Conservation (phyloP, 2,329 filamentous ascomycete genomes). For the Aspergillus japonicus region DNA sequence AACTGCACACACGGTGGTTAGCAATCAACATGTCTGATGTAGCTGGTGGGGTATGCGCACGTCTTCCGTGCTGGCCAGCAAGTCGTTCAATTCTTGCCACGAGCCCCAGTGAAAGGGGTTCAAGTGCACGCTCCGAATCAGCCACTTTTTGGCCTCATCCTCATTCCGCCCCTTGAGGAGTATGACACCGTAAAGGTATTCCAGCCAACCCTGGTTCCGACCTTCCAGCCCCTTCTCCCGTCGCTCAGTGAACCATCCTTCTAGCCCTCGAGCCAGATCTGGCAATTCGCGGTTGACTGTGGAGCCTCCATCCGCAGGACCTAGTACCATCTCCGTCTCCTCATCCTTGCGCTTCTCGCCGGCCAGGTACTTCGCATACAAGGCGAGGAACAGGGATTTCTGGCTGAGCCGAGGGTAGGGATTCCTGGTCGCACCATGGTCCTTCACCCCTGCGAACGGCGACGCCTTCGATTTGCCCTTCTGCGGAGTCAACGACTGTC, state of each 20-base stretch:
- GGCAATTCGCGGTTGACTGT: constrained; percentile 83
- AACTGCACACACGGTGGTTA: constrained; percentile 52
- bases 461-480: constrained; percentile 63
- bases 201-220: constrained; percentile 85
- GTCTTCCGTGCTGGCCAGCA: constrained; percentile 78
- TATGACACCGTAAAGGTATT: constrained; percentile 80
- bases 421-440: constrained; percentile 33
- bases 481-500: constrained; percentile 43
- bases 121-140: constrained; percentile 82
- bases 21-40: constrained; percentile 2
- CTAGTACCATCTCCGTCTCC: constrained; percentile 95
- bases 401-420: constrained; percentile 66
- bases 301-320: constrained; percentile 82
- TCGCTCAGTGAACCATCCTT: constrained; percentile 75
- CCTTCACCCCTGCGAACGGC: constrained; percentile 38
- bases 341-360: constrained; percentile 97
- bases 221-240: constrained; percentile 59
- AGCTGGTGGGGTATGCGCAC: constrained; percentile 50
- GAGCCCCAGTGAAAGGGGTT: constrained; percentile 97
- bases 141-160: constrained; percentile 75
- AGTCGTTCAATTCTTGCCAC: constrained; percentile 85
- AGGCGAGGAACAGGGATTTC: constrained; percentile 84
- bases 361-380: constrained; percentile 89
- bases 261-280: constrained; percentile 70
- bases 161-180: constrained; percentile 90